phyloP scores from a whole-genome alignment of 2,329 filamentous ascomycete species.

The Xylariaceae sp. region DNA sequence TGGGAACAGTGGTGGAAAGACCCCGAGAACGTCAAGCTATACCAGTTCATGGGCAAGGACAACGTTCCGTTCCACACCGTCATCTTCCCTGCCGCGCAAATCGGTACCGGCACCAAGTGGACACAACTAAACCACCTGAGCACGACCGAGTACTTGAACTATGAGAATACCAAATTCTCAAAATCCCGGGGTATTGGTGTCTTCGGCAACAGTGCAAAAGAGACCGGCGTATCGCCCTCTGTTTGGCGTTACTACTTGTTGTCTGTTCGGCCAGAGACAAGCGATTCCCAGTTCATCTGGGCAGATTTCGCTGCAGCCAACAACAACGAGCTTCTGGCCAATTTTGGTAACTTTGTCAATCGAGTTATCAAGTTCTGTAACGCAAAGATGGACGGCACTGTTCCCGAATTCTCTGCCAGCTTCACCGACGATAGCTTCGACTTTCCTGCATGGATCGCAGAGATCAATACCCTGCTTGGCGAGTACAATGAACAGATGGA shows the following conservation, averaged over 20 bases:
- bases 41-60: conserved; percentile 78
- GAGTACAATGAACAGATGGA: conserved; percentile 54
- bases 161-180: conserved; percentile 69
- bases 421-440: conserved; percentile 54
- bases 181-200: conserved; percentile 71
- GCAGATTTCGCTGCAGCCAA: conserved; percentile 65
- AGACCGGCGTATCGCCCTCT: conserved; percentile 65
- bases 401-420: conserved; percentile 56
- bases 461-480: conserved; percentile 45
- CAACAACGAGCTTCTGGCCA: conserved; percentile 66
- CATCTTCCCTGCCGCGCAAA: conserved; percentile 68
- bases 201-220: conserved; percentile 67
- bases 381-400: conserved; percentile 65
- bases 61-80: conserved; percentile 70
- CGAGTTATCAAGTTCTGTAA: conserved; percentile 69
- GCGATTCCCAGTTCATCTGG: conserved; percentile 74
- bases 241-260: conserved; percentile 77
- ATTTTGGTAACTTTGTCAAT: conserved; percentile 66
- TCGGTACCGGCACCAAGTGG: conserved; percentile 69
- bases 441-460: conserved; percentile 33
- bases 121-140: conserved; percentile 70
- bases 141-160: conserved; percentile 69
- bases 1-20: conserved; percentile 77
- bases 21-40: conserved; percentile 67
- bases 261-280: conserved; percentile 66